Conservation (phyloP, 495 filamentous ascomycete species). For the Penicillium atrosanguineum region DNA sequence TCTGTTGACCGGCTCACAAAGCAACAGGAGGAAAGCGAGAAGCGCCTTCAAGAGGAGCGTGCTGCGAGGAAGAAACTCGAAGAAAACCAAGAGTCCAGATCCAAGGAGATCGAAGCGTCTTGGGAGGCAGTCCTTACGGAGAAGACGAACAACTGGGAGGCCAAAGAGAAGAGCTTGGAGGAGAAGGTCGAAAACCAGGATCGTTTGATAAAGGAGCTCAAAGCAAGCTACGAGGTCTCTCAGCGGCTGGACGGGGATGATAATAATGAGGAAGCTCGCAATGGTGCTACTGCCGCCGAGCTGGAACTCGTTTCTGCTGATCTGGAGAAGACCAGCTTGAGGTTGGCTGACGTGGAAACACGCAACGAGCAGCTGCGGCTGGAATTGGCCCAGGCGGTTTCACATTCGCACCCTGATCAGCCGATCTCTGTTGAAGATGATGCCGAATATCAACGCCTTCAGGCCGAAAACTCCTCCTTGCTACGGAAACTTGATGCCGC, state of each 20-base stretch:
- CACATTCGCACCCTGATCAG: conserved; percentile 62
- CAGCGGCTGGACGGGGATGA: conserved; percentile 79
- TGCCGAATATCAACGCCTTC: conserved; percentile 76
- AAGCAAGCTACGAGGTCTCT: conserved; percentile 95
- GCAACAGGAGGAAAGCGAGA: conserved; percentile 87
- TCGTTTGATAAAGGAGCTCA: conserved; percentile 85
- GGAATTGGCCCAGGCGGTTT: conserved; percentile 84
- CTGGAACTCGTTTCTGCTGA: conserved; percentile 90
- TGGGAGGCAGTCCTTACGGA: conserved; percentile 92
- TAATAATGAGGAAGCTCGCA: conserved; percentile 50
- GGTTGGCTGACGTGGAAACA: conserved; percentile 88
- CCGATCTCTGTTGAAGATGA: conserved; percentile 72
- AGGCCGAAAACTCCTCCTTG: conserved; percentile 88
- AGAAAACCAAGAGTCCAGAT: conserved; percentile 66
- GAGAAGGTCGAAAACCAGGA: conserved; percentile 96
- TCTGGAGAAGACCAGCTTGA: conserved; percentile 80
- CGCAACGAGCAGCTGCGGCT: conserved; percentile 91
- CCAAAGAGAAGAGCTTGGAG: conserved; percentile 87
- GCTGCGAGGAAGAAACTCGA: conserved; percentile 70
- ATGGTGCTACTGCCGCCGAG: conserved; percentile 78
- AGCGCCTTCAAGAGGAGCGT: conserved; percentile 69
- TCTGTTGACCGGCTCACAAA: conserved; percentile 77
- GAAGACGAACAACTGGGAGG: conserved; percentile 94
- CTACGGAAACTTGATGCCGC: conserved; percentile 81
- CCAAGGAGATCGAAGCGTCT: conserved; percentile 83